These are phyloP conservation scores for Alternaria tenuissima DNA, from an alignment of 2,329 filamentous ascomycete species.

Conservation along the genomic window DNA sequence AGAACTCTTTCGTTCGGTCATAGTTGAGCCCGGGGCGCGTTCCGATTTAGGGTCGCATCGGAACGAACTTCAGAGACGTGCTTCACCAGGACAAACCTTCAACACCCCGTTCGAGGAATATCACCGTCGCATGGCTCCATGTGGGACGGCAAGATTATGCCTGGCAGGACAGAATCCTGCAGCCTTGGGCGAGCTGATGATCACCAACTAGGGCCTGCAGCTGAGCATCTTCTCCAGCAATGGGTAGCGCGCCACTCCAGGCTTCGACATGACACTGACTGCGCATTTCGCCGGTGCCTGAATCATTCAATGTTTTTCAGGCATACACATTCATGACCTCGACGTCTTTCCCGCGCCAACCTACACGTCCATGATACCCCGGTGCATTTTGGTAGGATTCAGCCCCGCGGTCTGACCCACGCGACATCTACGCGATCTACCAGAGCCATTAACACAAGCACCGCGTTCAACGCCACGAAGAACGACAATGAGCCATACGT, in stretches of 20 bases:
- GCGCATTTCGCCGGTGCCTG: conserved; percentile 35
- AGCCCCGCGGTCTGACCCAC: conserved; percentile 25
- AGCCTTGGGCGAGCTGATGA: conserved; percentile 25
- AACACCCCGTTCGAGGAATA: background rate
- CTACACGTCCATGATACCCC: conserved; percentile 12
- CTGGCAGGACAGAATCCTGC: conserved; percentile 17
- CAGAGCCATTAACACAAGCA: conserved; percentile 7
- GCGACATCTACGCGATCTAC: conserved; percentile 20
- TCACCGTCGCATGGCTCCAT: background rate
- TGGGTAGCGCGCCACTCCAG: conserved; percentile 24
- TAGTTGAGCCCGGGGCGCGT: conserved; percentile 24
- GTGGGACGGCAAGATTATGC: conserved; percentile 12
- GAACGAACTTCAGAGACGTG: conserved; percentile 9
- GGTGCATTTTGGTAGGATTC: conserved; percentile 7
- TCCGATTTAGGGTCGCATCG: conserved; percentile 26
- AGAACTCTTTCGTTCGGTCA: conserved; percentile 44
- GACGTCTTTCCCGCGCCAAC: conserved; percentile 19
- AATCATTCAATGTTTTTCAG: conserved; percentile 38
- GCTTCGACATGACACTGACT: conserved; percentile 31
- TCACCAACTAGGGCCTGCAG: conserved; percentile 24
- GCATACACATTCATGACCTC: conserved; percentile 41
- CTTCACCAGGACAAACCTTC: background rate
- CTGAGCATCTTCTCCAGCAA: conserved; percentile 18
- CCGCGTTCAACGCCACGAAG: conserved; percentile 6
- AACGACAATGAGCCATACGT: conserved; percentile 31